These are phyloP conservation scores for Kuraishia ogatae DNA, from an alignment of 805 yeast genomes.

Conservation along the genomic window DNA sequence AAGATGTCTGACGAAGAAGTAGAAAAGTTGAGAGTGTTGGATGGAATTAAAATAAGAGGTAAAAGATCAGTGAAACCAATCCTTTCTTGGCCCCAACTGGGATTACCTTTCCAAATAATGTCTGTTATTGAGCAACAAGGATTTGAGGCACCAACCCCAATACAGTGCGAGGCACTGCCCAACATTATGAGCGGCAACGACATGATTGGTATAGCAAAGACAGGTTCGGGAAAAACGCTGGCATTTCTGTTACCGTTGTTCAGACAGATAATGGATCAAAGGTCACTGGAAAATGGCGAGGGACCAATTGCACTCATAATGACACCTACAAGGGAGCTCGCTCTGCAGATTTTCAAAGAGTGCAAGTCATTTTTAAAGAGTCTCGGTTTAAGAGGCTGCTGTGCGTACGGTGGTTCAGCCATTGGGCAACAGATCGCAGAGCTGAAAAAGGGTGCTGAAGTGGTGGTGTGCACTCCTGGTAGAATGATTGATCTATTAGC, in stretches of 20 bases:
- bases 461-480: constrained; percentile 93
- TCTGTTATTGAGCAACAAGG: constrained; percentile 40
- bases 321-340: constrained; percentile 91
- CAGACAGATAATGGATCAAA: constrained; percentile 74
- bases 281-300: constrained; percentile 39
- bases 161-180: constrained; percentile 88
- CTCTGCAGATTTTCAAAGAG: constrained; percentile 72
- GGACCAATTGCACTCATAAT: constrained; percentile 77
- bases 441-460: constrained; percentile 67
- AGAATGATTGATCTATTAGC: constrained; percentile 82
- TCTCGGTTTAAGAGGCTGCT: constrained; percentile 45
- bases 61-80: constrained; percentile 54
- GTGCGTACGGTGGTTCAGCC: constrained; percentile 90
- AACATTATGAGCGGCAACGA: constrained; percentile 86
- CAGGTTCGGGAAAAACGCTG: constrained; percentile 94
- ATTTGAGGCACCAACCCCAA: constrained; percentile 68
- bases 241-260: constrained; percentile 80
- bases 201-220: constrained; percentile 88
- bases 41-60: constrained; percentile 65
- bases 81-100: constrained; percentile 71
- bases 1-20: constrained; percentile 47
- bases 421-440: constrained; percentile 76
- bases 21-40: constrained; percentile 42
- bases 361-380: constrained; percentile 46
- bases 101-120: constrained; percentile 55